Evolutionary conservation across 768 basidiomycete species (phyloP), one percentile per base, ranked within the genome.

Genomic region (Naganishia randhawae): DNA sequence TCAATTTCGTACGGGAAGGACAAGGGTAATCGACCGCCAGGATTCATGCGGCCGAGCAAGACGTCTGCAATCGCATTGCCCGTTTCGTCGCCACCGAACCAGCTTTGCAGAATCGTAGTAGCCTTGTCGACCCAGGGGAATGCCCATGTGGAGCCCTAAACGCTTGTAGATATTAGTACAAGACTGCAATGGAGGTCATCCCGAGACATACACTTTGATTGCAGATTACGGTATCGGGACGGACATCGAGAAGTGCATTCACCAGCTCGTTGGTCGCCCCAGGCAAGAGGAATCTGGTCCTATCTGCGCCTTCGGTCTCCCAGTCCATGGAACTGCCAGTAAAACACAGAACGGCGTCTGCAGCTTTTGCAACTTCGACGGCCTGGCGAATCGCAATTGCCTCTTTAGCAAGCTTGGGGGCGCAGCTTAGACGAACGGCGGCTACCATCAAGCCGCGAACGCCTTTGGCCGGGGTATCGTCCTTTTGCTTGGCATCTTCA

Each of bases 1-100:
- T 87, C 82, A 32, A 85, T 81, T 22, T 83, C 82, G 31, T 81
- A 81, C 2, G 88, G 88, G 54, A 89, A 81, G 3, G 86, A 85
- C 65, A 88, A 77, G 6, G 87, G 85, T 35, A 88, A 81, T n/a
- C 85, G 82, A 5, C 85, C 86, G 55, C 82, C 78, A 3, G 87
- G 87, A 72, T 88, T 88, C 64, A 87, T 81, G 50, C 80, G 81
- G 33, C 87, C 87, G 72, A 84, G 86, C 29, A 88, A 63, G 19
- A 88, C 82, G 74, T 88, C 87, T 19, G 85, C 84, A 65, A 88
- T 84, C 0, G 86, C 85, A 74, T 86, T 86, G 22, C 72, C 72
- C 25, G 69, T 68, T 6, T 89, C 85, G 75, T 92, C 91, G 7
- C 91, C 91, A 41, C 90, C 85, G 74, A 92, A 92, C 90, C 89